Base-by-base conservation (phyloP, 2,329 filamentous ascomycete species). In the Botryotinia calthae region DNA sequence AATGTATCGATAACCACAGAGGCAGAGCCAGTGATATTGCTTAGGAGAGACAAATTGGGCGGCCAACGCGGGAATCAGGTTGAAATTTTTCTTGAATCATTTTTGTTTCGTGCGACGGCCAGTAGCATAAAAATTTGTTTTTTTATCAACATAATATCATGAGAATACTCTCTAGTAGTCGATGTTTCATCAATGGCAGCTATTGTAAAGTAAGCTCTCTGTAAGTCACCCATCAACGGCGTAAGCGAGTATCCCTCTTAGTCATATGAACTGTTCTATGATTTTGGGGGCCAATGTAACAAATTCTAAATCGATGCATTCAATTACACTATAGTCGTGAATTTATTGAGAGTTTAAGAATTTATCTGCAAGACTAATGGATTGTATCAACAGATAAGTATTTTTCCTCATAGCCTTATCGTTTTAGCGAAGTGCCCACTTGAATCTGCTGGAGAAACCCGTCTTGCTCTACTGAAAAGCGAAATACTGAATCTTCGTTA, bases 401-500 rank as follows among this genome's bases (percentile, higher is more conserved):
- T 37, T 37, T 37, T 37, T 37, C 37, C 8, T 37, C 37, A 37
- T 37, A n/a, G 25, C 48, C n/a, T 25, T 54, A 16, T 54, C 12
- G 12, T n/a, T 54, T n/a, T 14, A n/a, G n/a, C 2, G 5, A 54
- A 54, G 48, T 54, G 25, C 25, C 48, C 25, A 7, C 48, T 54
- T 12, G 25, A 54, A n/a, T 16, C 14, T 14, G 1, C 18, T 9
- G 12, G 34, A 9, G 5, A 2, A 22, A 40, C 7, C 25, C 1
- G 2, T 25, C 28, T 22, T 2, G 28, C 54, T 8, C 7, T 9
- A 10, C 4, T 1, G 0, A 34, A 12, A 0, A 31, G n/a, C 7
- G 18, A 28, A 34, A 9, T 34, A 1, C 18, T 4, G 8, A 34
- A 12, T 9, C 18, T 34, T 31, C 8, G 0, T 54, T 10, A 16